Evolutionary conservation across 768 basidiomycete species (phyloP), one percentile per base, ranked within the genome.

Genomic region (Artomyces pyxidatus): DNA sequence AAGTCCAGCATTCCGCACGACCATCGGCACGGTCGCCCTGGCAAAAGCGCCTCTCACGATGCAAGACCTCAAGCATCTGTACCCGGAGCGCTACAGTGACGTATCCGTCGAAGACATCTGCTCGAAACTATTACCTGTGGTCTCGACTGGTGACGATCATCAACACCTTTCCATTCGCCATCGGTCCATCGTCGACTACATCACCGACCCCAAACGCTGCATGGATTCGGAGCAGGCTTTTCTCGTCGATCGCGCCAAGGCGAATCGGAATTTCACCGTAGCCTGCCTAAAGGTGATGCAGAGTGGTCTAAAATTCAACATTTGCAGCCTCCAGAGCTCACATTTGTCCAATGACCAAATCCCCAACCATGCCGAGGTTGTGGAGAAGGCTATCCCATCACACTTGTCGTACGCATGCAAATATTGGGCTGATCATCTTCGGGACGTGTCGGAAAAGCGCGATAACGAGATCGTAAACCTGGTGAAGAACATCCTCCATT

Each of bases 291-390:
- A 46, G 25, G 51, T 62, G 25, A 68, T 72, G 70, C 54, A 52
- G 10, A 45, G 38, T 28, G 54, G 51, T 14, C 65, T 72, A 32
- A 54, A 48, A 41, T 72, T 73, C 58, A 71, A 73, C 35, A 70
- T 73, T 8, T 72, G 70, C 22, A 37, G 55, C 10, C 48, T 73
- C 8, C 47, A 67, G 27, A 61, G 67, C 22, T 72, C 71, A 4
- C 61, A 64, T 43, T 21, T 60, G 0, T 49, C 35, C 12, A 71
- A 72, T 25, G 17, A 37, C 14, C 60, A 64, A 7, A 39, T 71
- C 4, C 47, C 52, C 2, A 53, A 59, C 28, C 38, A 62, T 1
- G 22, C 41, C 0, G 14, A 12, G 4, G 53, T 51, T 6, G 58
- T 70, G 28, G 37, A 53, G 10, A 45, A 27, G 2, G 45, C 38